Conservation (phyloP, 352 stramenopile genomes). For the Pythium folliculosum region DNA sequence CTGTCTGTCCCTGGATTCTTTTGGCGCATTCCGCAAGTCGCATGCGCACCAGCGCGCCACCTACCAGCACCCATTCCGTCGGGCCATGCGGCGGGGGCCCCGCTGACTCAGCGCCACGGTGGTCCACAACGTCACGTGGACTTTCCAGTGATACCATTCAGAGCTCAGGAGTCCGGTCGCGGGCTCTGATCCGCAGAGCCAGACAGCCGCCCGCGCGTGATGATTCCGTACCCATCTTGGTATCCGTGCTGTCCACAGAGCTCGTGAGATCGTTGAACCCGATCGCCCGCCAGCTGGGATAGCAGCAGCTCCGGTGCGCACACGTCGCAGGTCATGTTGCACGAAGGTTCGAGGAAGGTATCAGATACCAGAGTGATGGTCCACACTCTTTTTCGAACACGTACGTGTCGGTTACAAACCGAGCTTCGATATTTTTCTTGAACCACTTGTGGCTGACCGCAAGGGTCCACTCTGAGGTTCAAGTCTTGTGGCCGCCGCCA, state of each 20-base stretch:
- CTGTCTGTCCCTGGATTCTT: conserved; percentile 21
- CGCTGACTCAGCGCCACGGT: conserved; percentile 1
- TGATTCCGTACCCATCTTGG: conserved; percentile 5
- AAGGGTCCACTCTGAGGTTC: too few species aligned
- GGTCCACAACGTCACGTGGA: conserved; percentile 1
- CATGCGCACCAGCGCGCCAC: conserved; percentile 5
- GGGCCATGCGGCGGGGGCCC: conserved; percentile 2
- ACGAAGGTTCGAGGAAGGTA: conserved; percentile 11
- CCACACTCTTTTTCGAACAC: neutral
- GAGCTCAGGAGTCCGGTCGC: neutral
- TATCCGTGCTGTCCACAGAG: neutral
- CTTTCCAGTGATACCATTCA: conserved; percentile 17
- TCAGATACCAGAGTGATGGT: neutral
- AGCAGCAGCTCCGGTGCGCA: conserved; percentile 3
- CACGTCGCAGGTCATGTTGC: conserved; percentile 12
- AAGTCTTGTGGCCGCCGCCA: too few species aligned
- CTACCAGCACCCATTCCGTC: conserved; percentile 17
- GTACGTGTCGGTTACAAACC: neutral
- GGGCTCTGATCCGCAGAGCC: conserved; percentile 6
- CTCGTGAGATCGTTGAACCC: neutral
- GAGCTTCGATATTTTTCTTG: conserved; percentile 8
- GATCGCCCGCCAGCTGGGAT: conserved; percentile 2
- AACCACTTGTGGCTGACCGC: neutral
- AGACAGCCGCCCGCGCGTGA: neutral
- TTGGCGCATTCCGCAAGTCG: conserved; percentile 10